Conservation (phyloP, 192 early-diverging fungal genomes). For the Gaertneriomyces sp. region DNA sequence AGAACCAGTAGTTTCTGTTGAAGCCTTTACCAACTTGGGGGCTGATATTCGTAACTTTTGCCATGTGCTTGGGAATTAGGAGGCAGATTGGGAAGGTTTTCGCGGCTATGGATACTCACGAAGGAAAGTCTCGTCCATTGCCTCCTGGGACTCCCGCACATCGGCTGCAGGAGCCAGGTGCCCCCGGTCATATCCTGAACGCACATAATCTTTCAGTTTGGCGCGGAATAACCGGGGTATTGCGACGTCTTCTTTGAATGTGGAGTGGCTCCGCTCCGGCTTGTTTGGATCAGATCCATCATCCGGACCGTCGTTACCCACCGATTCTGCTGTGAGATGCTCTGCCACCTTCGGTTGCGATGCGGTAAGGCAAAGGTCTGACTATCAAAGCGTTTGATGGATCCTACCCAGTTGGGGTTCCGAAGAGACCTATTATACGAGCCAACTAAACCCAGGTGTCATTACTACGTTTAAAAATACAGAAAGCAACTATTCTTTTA, state of each 20-base stretch:
- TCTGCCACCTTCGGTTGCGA: slow-evolving; percentile 42
- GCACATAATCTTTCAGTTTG: slow-evolving; percentile 71
- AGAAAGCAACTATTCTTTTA: background rate
- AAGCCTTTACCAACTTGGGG: slow-evolving; percentile 61
- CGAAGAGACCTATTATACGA: slow-evolving; percentile 74
- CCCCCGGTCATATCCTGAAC: slow-evolving; percentile 83
- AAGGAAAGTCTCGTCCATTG: slow-evolving; percentile 85
- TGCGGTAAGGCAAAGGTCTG: background rate
- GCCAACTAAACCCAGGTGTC: slow-evolving; percentile 26
- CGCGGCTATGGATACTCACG: slow-evolving; percentile 9
- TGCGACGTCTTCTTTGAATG: slow-evolving; percentile 72
- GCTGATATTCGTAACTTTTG: slow-evolving; percentile 37
- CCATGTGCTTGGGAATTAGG: background rate
- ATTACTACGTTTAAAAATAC: background rate
- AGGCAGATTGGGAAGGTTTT: background rate
- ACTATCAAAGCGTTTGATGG: slow-evolving; percentile 57
- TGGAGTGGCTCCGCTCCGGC: slow-evolving; percentile 61
- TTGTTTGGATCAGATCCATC: background rate
- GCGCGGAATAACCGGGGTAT: slow-evolving; percentile 77
- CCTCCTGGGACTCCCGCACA: slow-evolving; percentile 62
- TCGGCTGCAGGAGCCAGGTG: slow-evolving; percentile 93
- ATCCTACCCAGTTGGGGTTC: slow-evolving; percentile 75
- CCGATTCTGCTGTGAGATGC: slow-evolving; percentile 47
- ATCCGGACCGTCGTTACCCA: slow-evolving; percentile 17
- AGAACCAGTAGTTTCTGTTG: slow-evolving; percentile 91